These are phyloP conservation scores for Kwoniella heveanensis DNA, from an alignment of 768 basidiomycete genomes.

Conservation along the genomic window DNA sequence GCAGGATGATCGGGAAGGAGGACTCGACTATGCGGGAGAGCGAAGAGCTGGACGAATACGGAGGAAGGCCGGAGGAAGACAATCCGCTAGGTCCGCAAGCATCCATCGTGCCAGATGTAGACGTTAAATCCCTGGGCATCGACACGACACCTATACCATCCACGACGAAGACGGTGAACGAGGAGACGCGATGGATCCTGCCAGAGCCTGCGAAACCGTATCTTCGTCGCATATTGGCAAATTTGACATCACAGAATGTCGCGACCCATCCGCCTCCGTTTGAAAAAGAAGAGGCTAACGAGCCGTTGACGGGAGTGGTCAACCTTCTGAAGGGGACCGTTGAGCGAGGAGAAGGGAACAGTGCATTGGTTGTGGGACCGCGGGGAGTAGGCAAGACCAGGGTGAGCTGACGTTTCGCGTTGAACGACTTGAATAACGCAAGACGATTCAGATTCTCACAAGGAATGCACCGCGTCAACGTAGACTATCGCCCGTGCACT, in stretches of 20 bases:
- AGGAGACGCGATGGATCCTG: slow-evolving; percentile 14
- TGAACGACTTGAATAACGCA: not conserved
- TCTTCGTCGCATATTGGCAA: slow-evolving; percentile 26
- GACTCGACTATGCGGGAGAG: slow-evolving; percentile 9
- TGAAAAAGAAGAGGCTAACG: slow-evolving; percentile 46
- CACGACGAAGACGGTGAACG: not conserved
- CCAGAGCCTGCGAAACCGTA: slow-evolving; percentile 23
- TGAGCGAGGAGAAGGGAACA: slow-evolving; percentile 84
- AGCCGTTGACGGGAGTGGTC: slow-evolving; percentile 64
- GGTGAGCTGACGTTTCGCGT: slow-evolving; percentile 58
- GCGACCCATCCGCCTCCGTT: slow-evolving; percentile 31
- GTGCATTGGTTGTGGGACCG: slow-evolving; percentile 82
- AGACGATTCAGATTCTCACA: not conserved
- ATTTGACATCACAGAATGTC: slow-evolving; percentile 22
- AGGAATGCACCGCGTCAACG: not conserved
- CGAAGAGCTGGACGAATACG: slow-evolving; percentile 39
- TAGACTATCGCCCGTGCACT: slow-evolving; percentile 41
- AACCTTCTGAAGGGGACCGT: slow-evolving; percentile 74
- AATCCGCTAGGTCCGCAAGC: slow-evolving; percentile 38
- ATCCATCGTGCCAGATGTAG: slow-evolving; percentile 30
- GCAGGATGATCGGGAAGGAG: slow-evolving; percentile 34
- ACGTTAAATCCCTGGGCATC: slow-evolving; percentile 2
- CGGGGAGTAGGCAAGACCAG: slow-evolving; percentile 82
- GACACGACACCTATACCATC: slow-evolving; percentile 18
- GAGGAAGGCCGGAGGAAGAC: slow-evolving; percentile 20